Evolutionary conservation across 805 yeast species (phyloP).

Genomic region (Hermanozyma aechmeae): DNA sequence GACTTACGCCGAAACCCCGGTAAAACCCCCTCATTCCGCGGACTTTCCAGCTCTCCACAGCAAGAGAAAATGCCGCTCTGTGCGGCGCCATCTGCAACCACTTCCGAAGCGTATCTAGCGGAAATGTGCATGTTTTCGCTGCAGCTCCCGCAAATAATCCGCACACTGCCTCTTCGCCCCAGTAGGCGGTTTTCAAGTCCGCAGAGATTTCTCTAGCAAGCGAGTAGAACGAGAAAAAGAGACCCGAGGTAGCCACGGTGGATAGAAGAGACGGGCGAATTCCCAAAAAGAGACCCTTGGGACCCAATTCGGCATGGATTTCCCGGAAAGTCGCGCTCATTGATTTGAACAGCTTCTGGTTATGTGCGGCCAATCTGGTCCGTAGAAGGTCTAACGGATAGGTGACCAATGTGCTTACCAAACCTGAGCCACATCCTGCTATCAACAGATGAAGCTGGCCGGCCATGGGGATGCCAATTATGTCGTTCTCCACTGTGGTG

Average conservation of each 20-base stretch:
- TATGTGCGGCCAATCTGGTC: slow-evolving; percentile 74
- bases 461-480: slow-evolving; percentile 14
- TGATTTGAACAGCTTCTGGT: slow-evolving; percentile 25
- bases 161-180: slow-evolving; percentile 45
- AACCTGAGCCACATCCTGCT: slow-evolving; percentile 74
- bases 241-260: slow-evolving; percentile 62
- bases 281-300: slow-evolving; percentile 42
- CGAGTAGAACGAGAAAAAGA: slow-evolving; percentile 67
- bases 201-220: slow-evolving; percentile 28
- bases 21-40: slow-evolving; percentile 69
- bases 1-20: slow-evolving; percentile 62
- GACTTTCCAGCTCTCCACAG: slow-evolving; percentile 29
- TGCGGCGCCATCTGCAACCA: slow-evolving; percentile 52
- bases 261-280: slow-evolving; percentile 45
- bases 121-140: slow-evolving; percentile 71
- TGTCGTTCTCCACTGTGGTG: no score
- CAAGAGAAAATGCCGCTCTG: slow-evolving; percentile 13
- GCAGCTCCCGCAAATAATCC: slow-evolving; percentile 70
- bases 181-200: slow-evolving; percentile 11
- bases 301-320: slow-evolving; percentile 26
- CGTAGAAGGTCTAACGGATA: slow-evolving; percentile 90
- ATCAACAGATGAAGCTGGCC: slow-evolving; percentile 37
- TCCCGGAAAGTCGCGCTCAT: slow-evolving; percentile 15
- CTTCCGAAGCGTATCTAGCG: slow-evolving; percentile 76
- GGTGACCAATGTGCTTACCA: slow-evolving; percentile 59